phyloP scores from a whole-genome alignment of 768 basidiomycete species.

The Hygrophorus russula region DNA sequence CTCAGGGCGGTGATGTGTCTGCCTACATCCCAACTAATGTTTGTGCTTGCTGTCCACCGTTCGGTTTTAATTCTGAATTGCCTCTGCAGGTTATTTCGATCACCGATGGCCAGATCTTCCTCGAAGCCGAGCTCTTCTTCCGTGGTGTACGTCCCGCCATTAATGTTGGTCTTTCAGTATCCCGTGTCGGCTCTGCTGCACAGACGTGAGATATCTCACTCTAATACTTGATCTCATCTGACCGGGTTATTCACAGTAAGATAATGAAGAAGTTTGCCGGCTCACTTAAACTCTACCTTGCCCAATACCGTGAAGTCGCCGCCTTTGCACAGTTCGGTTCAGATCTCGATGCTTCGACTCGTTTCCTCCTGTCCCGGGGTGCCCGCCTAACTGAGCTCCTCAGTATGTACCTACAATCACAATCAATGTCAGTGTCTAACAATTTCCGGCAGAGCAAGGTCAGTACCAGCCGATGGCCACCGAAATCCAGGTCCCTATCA shows the following conservation, averaged over 20 bases:
- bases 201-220: conserved; percentile 68
- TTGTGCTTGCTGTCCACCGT: conserved; percentile 14
- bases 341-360: conserved; percentile 98
- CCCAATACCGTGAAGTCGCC: conserved; percentile 99
- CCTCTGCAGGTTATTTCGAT: conserved; percentile 86
- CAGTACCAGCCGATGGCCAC: conserved; percentile 94
- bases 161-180: conserved; percentile 99
- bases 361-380: conserved; percentile 96
- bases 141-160: conserved; percentile 99
- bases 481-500: conserved; percentile 96
- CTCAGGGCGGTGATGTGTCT: conserved; percentile 99
- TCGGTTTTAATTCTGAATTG: background rate
- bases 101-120: conserved; percentile 99
- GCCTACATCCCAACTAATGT: conserved; percentile 96
- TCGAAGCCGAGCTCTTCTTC: conserved; percentile 99
- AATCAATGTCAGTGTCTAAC: background rate
- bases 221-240: background rate
- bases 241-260: conserved; percentile 39
- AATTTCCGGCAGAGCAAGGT: conserved; percentile 67
- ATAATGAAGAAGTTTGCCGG: conserved; percentile 99
- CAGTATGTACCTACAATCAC: conserved; percentile 35
- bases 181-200: conserved; percentile 99
- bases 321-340: conserved; percentile 99
- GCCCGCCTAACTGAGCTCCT: conserved; percentile 95
- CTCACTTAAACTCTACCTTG: conserved; percentile 98